phyloP scores from a whole-genome alignment of 1,284 basidiomycete genomes.

The Pyrrhoderma noxium region DNA sequence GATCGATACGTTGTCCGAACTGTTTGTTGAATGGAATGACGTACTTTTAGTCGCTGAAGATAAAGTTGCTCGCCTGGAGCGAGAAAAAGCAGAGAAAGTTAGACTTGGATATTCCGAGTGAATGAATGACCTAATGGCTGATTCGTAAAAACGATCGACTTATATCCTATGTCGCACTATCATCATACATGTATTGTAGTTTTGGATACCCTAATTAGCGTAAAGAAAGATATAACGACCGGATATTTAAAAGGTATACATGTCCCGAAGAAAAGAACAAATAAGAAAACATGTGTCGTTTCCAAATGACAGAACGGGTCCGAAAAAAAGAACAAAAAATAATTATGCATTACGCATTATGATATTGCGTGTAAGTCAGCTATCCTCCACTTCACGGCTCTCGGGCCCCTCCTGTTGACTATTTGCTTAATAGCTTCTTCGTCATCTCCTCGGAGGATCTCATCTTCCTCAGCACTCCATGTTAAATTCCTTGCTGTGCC shows the following conservation, averaged over 20 bases:
- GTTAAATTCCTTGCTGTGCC: not conserved
- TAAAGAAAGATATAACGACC: too few species aligned
- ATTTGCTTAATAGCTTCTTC: slow-evolving; percentile 9
- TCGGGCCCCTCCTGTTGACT: slow-evolving; percentile 8
- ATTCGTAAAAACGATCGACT: too few species aligned
- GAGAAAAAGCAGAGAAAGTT: slow-evolving; percentile 46
- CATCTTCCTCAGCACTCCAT: slow-evolving; percentile 18
- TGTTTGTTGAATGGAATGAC: slow-evolving; percentile 78
- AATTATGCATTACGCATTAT: too few species aligned
- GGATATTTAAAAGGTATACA: too few species aligned
- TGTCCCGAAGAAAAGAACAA: too few species aligned
- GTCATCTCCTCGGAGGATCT: slow-evolving; percentile 12
- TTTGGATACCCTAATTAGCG: too few species aligned
- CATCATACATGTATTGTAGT: too few species aligned
- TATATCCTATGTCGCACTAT: too few species aligned
- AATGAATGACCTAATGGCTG: not conserved
- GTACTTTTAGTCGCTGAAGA: slow-evolving; percentile 56
- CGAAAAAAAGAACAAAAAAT: not conserved
- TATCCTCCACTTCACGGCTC: slow-evolving; percentile 8
- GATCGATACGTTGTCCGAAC: slow-evolving; percentile 70
- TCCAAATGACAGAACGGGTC: not conserved
- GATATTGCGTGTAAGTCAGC: slow-evolving; percentile 4
- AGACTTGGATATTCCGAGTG: slow-evolving; percentile 40
- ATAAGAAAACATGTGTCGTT: not conserved
- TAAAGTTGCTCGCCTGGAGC: slow-evolving; percentile 46